Evolutionary conservation across 2,329 filamentous ascomycete genomes (phyloP), one percentile per base, ranked within the genome.

Genomic region (Pseudocercospora fijiensis): DNA sequence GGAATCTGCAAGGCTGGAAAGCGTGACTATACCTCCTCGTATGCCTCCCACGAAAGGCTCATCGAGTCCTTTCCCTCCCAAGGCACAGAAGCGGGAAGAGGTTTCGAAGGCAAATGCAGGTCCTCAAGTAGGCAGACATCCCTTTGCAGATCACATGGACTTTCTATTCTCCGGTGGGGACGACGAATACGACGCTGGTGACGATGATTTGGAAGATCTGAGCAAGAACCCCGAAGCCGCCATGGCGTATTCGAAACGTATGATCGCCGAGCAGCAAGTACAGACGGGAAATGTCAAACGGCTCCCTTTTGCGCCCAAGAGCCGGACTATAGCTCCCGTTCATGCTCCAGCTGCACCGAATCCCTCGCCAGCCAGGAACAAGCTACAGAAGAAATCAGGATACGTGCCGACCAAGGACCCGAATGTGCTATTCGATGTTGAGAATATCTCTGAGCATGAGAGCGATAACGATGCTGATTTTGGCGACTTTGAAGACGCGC

Each of bases 161-260:
- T 65, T 75, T 22, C 69, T 76, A 5, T 76, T 75, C 57, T 69
- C 68, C 18, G 71, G 66, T 4, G 71, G 70, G 16, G 73, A 74
- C 43, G 72, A 74, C 43, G 73, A 76, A 24, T 76, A 76, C 57
- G 70, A 76, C 62, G 74, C 74, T 24, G 74, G 74, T n/a, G 66
- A 64, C 5, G 73, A 75, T 56, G 73, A 76, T 56, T 62, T 75
- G 22, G 68, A 67, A 27, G 73, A 76, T 57, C 63, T 76, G 4
- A 68, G 73, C 2, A 74, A 67, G 16, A 73, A 76, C 41, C 74
- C 74, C 0, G 73, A 75, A 53, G 74, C 74, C 24, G 74, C 74
- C 1, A 74, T 75, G 72, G 74, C 71, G 2, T 76, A 72, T 56
- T 76, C 74, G 2, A 76, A 76, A 60, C 67, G 67, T 2, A 61